These are phyloP conservation scores for Babesia bigemina DNA, from an alignment of 169 alveolate genomes.

Conservation along the genomic window DNA sequence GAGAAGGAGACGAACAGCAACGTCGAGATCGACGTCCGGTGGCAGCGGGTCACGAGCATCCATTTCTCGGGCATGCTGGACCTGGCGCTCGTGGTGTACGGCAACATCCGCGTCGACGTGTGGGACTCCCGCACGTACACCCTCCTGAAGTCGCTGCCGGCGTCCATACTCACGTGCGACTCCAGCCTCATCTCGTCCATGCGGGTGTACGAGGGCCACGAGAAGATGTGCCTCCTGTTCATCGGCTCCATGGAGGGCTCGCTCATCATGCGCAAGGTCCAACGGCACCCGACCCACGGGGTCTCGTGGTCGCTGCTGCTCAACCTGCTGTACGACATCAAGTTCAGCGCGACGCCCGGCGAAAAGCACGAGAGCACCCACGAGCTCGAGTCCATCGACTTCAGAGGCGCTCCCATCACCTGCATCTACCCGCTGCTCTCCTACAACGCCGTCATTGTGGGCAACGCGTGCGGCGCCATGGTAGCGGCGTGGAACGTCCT, in stretches of 20 bases:
- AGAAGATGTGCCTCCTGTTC: slow-evolving; percentile 50
- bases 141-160: slow-evolving; percentile 33
- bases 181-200: slow-evolving; percentile 57
- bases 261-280: slow-evolving; percentile 35
- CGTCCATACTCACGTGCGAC: slow-evolving; percentile 52
- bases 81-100: slow-evolving; percentile 54
- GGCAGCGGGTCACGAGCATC: slow-evolving; percentile 46
- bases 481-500: slow-evolving; percentile 43
- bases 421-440: slow-evolving; percentile 58
- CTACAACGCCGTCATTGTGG: slow-evolving; percentile 50
- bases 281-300: slow-evolving; percentile 14
- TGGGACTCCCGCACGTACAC: slow-evolving; percentile 39
- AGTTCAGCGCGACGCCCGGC: slow-evolving; percentile 3
- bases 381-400: slow-evolving; percentile 24
- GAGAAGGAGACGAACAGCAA: slow-evolving; percentile 8
- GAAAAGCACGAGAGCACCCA: slow-evolving; percentile 6
- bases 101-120: slow-evolving; percentile 52
- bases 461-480: slow-evolving; percentile 64
- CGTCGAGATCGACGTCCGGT: slow-evolving; percentile 13
- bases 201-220: slow-evolving; percentile 33
- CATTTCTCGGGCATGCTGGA: slow-evolving; percentile 55
- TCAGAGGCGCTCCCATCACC: slow-evolving; percentile 64
- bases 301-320: slow-evolving; percentile 50
- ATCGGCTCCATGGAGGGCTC: slow-evolving; percentile 70
- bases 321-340: slow-evolving; percentile 33